These are phyloP conservation scores for Lachnellula suecica DNA, from an alignment of 2,329 filamentous ascomycete species.

Conservation along the genomic window DNA sequence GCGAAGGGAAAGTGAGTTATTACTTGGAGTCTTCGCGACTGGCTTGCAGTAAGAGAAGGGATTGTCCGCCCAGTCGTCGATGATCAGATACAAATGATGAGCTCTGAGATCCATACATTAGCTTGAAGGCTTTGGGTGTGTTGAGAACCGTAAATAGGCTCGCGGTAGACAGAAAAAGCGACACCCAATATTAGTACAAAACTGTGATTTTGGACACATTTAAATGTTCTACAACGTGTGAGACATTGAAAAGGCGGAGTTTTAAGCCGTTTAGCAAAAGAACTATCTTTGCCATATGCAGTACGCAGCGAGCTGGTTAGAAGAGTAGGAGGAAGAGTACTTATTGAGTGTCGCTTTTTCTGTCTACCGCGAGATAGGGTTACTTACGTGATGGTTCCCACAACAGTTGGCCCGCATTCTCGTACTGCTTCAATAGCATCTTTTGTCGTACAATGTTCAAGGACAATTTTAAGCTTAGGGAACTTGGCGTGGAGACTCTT, in stretches of 20 bases:
- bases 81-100: slow-evolving; percentile 53
- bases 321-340: too few species aligned
- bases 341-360: too few species aligned
- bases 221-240: too few species aligned
- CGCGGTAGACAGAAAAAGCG: too few species aligned
- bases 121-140: not conserved
- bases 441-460: slow-evolving; percentile 87
- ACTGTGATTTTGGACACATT: too few species aligned
- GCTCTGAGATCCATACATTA: slow-evolving; percentile 5
- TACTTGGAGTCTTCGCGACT: slow-evolving; percentile 44
- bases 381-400: slow-evolving; percentile 39
- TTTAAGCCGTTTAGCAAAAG: too few species aligned
- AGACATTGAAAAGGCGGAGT: too few species aligned
- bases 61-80: slow-evolving; percentile 70
- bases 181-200: too few species aligned
- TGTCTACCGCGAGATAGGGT: too few species aligned
- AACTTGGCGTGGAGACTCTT: slow-evolving; percentile 71
- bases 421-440: slow-evolving; percentile 78
- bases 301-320: too few species aligned
- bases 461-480: slow-evolving; percentile 66
- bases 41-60: slow-evolving; percentile 61
- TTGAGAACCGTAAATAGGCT: too few species aligned
- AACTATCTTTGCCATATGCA: too few species aligned
- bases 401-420: slow-evolving; percentile 74
- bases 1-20: slow-evolving; percentile 36